A percentile compares a stretch with the other conserved stretches of the same genome.
Conservation (phyloP, 2,329 filamentous ascomycete species). For the Hypomyces rosellus region DNA sequence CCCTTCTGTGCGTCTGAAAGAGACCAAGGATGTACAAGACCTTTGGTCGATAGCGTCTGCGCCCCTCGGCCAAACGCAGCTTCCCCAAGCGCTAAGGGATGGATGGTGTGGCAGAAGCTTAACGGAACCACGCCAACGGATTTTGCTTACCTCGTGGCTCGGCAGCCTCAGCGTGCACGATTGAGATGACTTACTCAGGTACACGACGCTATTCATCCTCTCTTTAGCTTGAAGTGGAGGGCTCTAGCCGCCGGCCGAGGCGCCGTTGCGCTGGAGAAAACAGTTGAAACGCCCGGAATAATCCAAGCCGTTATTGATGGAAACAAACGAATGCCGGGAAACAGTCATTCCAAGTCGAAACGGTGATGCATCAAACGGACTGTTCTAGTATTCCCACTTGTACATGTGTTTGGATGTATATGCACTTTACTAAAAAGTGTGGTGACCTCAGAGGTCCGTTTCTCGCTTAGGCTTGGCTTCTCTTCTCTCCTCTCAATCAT, state of each 20-base stretch:
- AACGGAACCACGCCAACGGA: constrained; percentile 7
- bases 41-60: constrained; percentile 5
- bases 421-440: too few species aligned
- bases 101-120: constrained; percentile 11
- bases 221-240: background rate
- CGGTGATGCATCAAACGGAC: too few species aligned
- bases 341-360: too few species aligned
- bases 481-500: background rate
- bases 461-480: background rate
- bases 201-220: constrained; percentile 6
- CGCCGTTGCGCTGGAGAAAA: background rate
- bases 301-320: too few species aligned
- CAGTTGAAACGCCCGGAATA: too few species aligned
- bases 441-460: background rate
- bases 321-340: too few species aligned
- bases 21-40: background rate
- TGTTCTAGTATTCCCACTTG: too few species aligned
- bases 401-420: too few species aligned
- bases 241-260: background rate
- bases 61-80: constrained; percentile 9
- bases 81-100: background rate
- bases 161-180: constrained; percentile 7
- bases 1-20: background rate
- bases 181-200: constrained; percentile 11
- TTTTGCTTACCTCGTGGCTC: constrained; percentile 11